Base-by-base conservation (phyloP, 768 basidiomycete species). In the Podaxis sp. region DNA sequence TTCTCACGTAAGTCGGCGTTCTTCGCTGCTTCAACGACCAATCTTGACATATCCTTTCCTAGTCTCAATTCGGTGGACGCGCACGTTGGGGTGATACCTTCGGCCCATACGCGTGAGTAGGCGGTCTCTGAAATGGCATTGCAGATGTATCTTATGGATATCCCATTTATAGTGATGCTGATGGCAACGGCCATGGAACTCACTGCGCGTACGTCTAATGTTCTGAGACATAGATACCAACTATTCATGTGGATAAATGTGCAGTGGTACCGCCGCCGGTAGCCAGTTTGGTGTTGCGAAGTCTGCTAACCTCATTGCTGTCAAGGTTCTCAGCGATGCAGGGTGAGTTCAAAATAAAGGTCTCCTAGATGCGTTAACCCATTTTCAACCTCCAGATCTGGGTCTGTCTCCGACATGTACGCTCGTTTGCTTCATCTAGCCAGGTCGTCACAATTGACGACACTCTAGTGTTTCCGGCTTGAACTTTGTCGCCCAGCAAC, bases 131-230 rank as follows among this genome's bases (percentile, higher is more conserved):
- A 26, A 51, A 36, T 11, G 15, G 2, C 33, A 33, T n/a, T n/a
- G n/a, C n/a, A 13, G 13, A 30, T 28, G 13, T 36, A 11, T 26
- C 38, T 58, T 11, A 42, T 17, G 17, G 52, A 44, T 13, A 39
- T 4, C 15, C 17, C 22, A 44, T 8, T 4, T 4, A 17, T 40
- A 63, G 56, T 22, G 64, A 70, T 38, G 66, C 67, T 48, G 79
- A 79, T 63, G 77, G 73, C 15, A 70, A 76, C 61, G 79, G 79
- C n/a, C 78, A 79, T 58, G 77, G 77, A n/a, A 76, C 77, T 13
- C 76, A 76, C 62, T 63, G 42, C 61, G 70, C 74, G 69, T 71
- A 61, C 38, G 68, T 60, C 17, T 30, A 22, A 19, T 2, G 24
- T 15, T 55, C 2, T 22, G 26, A 17, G 19, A 9, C 36, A 49